Base-by-base conservation (phyloP, 345 rosid species). In the Combretum micranthum region DNA sequence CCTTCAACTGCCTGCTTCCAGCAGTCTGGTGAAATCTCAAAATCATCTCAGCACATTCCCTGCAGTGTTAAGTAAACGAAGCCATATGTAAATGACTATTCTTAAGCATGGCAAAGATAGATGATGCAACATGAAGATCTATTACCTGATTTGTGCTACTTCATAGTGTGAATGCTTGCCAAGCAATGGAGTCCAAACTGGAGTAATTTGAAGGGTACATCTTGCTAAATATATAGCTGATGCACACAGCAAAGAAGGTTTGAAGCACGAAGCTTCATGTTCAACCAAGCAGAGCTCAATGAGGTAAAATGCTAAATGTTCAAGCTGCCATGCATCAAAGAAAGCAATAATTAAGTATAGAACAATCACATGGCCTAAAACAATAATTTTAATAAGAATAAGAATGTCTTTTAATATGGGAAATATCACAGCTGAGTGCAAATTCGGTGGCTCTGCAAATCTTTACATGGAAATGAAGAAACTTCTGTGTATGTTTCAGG, bases 41-140 rank as follows among this genome's bases (percentile, higher is more conserved):
- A 39, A 93, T 80, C 96, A 79, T 83, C 70, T 82, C 85, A 0
- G 90, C 87, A 59, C 94, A 93, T 10, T 83, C 90, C 84, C 99
- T 89, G 75, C 46, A 65, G 59, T 19, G 54, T 62, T 4, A 20
- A 65, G 52, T 49, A 37, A 49, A 58, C n/a, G 32, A 20, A 12
- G 7, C 32, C 16, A 44, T 20, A 25, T 26, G 50, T 8, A 13
- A 16, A 13, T 11, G 16, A 12, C 18, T 10, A 53, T 44, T 25
- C 4, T 20, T 52, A 47, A n/a, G 49, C 5, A 32, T 4, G 39
- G 39, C 23, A 26, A n/a, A n/a, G n/a, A 15, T 4, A 4, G 20
- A 53, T 13, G 49, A 60, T 20, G 26, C 42, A 15, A 4, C 15
- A 16, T 2, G 18, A 57, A 55, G 25, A 50, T 18, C 6, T 13